Conservation (phyloP, 805 yeast species). For the Candida golubevii region DNA sequence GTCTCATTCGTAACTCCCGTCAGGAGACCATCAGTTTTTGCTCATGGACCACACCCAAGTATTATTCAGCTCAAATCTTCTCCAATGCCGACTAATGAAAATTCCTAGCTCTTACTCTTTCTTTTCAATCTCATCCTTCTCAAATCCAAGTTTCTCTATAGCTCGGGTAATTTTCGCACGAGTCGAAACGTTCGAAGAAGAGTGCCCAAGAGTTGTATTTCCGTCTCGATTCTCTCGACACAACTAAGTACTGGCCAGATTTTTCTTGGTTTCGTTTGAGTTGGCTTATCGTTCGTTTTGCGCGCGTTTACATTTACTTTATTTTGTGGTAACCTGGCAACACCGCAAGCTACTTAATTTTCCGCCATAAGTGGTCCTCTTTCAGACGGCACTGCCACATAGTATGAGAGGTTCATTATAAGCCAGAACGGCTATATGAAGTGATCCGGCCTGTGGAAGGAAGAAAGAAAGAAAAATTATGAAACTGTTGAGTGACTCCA, state of each 20-base stretch:
- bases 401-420: no score
- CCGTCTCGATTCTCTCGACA: slow-evolving; percentile 38
- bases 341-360: no score
- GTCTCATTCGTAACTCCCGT: no score
- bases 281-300: slow-evolving; percentile 10
- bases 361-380: no score
- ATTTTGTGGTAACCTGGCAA: slow-evolving; percentile 10
- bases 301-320: slow-evolving; percentile 9
- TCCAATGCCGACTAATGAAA: slow-evolving; percentile 39
- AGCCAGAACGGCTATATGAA: no score
- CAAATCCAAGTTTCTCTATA: slow-evolving; percentile 35
- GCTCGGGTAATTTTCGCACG: slow-evolving; percentile 37
- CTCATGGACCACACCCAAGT: slow-evolving; percentile 37
- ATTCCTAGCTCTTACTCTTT: slow-evolving; percentile 40
- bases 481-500: no score
- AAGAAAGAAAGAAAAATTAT: no score
- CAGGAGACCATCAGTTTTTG: slow-evolving; percentile 10
- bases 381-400: no score
- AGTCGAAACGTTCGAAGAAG: slow-evolving; percentile 40
- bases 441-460: no score
- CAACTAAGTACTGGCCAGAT: slow-evolving; percentile 30
- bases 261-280: slow-evolving; percentile 25
- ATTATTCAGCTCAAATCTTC: slow-evolving; percentile 38
- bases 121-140: slow-evolving; percentile 39
- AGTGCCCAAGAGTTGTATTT: slow-evolving; percentile 33